phyloP scores from a whole-genome alignment of 805 yeast genomes.

The Dipodascus geniculatus region DNA sequence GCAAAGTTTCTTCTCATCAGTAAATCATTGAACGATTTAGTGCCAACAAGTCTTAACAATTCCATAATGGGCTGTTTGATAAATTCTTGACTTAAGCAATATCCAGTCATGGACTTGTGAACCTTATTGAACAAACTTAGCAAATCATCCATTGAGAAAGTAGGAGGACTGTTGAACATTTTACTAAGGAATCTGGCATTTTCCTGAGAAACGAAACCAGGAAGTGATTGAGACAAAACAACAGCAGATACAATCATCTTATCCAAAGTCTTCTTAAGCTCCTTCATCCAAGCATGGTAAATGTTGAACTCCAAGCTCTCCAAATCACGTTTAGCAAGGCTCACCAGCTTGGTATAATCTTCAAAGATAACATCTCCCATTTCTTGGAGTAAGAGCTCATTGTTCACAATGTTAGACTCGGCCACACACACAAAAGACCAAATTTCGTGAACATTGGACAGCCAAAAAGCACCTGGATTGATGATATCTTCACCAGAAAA shows the following conservation, averaged over 20 bases:
- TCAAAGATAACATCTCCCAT: slow-evolving; percentile 85
- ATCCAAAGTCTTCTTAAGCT: slow-evolving; percentile 79
- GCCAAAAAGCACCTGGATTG: slow-evolving; percentile 94
- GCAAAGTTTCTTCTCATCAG: slow-evolving; percentile 89
- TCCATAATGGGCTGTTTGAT: slow-evolving; percentile 77
- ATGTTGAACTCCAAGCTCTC: slow-evolving; percentile 88
- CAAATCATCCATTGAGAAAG: slow-evolving; percentile 87
- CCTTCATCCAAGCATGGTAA: slow-evolving; percentile 95
- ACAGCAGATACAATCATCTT: slow-evolving; percentile 93
- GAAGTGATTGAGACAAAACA: slow-evolving; percentile 85
- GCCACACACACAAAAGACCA: slow-evolving; percentile 92
- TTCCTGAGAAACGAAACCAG: slow-evolving; percentile 89
- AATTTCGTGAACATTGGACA: slow-evolving; percentile 90
- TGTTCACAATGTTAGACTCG: slow-evolving; percentile 79
- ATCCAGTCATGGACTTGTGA: slow-evolving; percentile 87
- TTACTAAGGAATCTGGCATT: slow-evolving; percentile 70
- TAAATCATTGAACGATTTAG: slow-evolving; percentile 88
- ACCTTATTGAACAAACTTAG: slow-evolving; percentile 81
- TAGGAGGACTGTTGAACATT: slow-evolving; percentile 55
- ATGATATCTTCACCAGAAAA: slow-evolving; percentile 78
- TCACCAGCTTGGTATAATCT: slow-evolving; percentile 79
- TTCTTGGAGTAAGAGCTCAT: slow-evolving; percentile 65
- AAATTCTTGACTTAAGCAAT: slow-evolving; percentile 75
- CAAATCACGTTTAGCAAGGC: slow-evolving; percentile 86
- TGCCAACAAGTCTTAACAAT: slow-evolving; percentile 76